Base-by-base conservation (phyloP, 352 stramenopile genomes). In the Phytophthora pisi region DNA sequence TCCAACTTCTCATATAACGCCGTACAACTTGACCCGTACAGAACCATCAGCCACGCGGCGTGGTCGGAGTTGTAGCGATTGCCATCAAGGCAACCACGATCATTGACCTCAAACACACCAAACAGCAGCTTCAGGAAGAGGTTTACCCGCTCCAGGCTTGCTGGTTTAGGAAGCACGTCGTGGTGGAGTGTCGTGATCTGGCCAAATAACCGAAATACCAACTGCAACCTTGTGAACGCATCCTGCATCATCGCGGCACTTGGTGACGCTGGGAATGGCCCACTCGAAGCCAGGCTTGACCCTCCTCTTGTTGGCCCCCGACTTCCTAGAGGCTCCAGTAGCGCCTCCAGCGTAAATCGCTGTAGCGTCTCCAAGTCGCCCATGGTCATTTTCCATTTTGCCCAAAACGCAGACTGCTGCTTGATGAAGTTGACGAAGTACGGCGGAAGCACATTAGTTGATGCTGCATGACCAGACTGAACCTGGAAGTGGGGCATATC, bases 391-490 rank as follows among this genome's bases (percentile, higher is more conserved):
- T 84, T 91, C 85, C 85, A 95, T 43, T 90, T 92, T 3, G 70
- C 54, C 87, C 87, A 95, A 46, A 95, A 75, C 4, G 59, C 24
- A 1, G 74, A 69, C 65, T 93, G 87, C 55, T 93, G 87, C 46
- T 93, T 95, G 46, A 95, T 87, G 51, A 95, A 95, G 51, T 95
- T 95, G 23, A 95, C 81, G 52, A 95, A 93, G 59, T 95, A 95
- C 26, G 87, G 87, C 11, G 87, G 87, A 43, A 95, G 62, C 11
- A 88, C 84, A 55, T 92, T 93, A 18, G 68, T 81, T 7, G 86
- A 91, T 0, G 75, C 72, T 23, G 82, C 70, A 47, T 81, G 77
- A 10, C 70, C 66, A 34, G 79, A 77, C 10, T 74, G 50, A 9
- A 81, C 57, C 51, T 87, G 75, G 51, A 93, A 95, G 42, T 93